These are phyloP conservation scores for Nissolia schottii DNA, from an alignment of 306 rosid genomes.

Conservation along the genomic window DNA sequence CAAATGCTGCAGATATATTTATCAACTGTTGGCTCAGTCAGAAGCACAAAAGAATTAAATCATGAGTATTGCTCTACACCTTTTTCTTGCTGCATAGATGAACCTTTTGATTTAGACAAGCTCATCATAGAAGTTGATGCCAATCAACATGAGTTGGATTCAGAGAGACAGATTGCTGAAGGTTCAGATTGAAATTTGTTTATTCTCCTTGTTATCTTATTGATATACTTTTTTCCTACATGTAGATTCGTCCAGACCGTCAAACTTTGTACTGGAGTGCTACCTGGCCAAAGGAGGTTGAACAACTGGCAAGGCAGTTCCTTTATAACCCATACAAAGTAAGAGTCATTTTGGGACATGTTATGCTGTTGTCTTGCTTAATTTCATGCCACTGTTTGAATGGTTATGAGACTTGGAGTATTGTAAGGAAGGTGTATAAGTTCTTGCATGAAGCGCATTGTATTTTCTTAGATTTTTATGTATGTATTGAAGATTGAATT, in stretches of 20 bases:
- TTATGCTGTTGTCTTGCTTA: neutral
- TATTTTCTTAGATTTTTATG: neutral
- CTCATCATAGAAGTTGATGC: neutral
- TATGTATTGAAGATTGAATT: slow-evolving; percentile 1
- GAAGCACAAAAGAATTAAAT: neutral
- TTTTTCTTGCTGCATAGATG: neutral
- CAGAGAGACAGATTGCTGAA: neutral
- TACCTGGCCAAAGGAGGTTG: slow-evolving; percentile 99
- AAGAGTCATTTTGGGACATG: slow-evolving; percentile 24
- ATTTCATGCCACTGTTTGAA: slow-evolving; percentile 5
- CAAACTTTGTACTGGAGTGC: slow-evolving; percentile 99
- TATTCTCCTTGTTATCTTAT: slow-evolving; percentile 10
- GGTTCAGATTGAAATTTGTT: neutral
- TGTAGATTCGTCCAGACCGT: slow-evolving; percentile 90
- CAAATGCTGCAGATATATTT: neutral
- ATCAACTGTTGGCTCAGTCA: neutral
- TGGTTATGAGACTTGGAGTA: neutral
- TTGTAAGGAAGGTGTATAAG: neutral
- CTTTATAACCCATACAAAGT: slow-evolving; percentile 95
- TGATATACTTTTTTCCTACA: neutral
- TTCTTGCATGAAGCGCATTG: neutral
- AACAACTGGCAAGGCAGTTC: slow-evolving; percentile 77
- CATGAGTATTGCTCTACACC: neutral
- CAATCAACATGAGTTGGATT: neutral
- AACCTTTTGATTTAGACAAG: neutral